Conservation (phyloP, 352 stramenopile genomes). For the Plasmopara halstedii region DNA sequence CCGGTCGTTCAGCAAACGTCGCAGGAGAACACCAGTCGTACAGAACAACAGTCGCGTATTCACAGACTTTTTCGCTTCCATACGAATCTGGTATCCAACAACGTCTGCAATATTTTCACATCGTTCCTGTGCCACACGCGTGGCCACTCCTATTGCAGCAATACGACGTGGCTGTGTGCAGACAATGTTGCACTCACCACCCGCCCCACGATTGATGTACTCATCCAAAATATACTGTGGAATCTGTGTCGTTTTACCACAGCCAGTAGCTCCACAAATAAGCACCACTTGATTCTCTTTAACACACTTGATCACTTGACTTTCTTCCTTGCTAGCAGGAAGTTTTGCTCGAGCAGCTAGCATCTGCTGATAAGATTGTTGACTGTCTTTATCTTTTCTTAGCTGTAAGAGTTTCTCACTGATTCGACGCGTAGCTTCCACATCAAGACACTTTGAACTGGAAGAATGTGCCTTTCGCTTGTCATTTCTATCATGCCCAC, state of each 20-base stretch:
- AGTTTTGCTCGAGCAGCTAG: conserved; percentile 39
- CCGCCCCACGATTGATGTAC: conserved; percentile 70
- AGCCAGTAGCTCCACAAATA: conserved; percentile 93
- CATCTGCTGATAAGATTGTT: conserved; percentile 54
- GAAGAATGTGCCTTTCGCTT: conserved; percentile 7
- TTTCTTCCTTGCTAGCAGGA: conserved; percentile 50
- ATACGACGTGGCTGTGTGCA: conserved; percentile 94
- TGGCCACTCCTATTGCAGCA: conserved; percentile 94
- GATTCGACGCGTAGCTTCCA: conserved; percentile 31
- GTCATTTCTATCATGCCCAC: conserved; percentile 8
- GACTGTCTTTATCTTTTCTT: conserved; percentile 33
- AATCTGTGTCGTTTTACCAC: conserved; percentile 94
- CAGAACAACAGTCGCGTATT: conserved; percentile 93
- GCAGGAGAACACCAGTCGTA: conserved; percentile 93
- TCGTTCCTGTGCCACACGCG: conserved; percentile 92
- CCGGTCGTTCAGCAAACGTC: conserved; percentile 87
- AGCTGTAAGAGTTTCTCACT: conserved; percentile 38
- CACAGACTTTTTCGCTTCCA: conserved; percentile 86
- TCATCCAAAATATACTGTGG: conserved; percentile 97
- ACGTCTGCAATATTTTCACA: conserved; percentile 81
- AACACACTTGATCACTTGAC: conserved; percentile 47
- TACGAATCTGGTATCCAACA: conserved; percentile 94
- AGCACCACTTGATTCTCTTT: conserved; percentile 86
- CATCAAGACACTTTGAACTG: conserved; percentile 17
- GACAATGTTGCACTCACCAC: conserved; percentile 91